phyloP scores from a whole-genome alignment of 1,139 yeast species.

The Candida pseudocylindracea region DNA sequence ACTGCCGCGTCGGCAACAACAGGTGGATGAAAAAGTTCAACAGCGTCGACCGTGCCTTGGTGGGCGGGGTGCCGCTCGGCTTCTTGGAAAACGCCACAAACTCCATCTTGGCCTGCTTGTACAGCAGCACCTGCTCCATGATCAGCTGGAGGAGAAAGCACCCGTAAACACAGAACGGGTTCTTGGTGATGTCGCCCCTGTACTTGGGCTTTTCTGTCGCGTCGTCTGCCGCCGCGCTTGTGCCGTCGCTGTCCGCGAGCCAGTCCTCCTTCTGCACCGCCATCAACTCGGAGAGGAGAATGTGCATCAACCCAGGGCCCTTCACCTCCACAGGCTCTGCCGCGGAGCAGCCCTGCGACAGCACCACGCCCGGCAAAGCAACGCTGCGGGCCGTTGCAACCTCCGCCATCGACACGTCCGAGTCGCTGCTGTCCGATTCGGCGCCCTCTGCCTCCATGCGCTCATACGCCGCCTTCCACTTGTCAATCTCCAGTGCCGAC shows the following conservation, averaged over 20 bases:
- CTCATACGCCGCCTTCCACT: too few relatives aligned
- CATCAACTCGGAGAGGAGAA: conserved; percentile 43
- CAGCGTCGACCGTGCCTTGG: conserved; percentile 50
- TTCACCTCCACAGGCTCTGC: conserved; percentile 5
- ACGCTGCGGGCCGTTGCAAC: too few relatives aligned
- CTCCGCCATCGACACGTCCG: too few relatives aligned
- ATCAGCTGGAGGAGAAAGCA: conserved; percentile 46
- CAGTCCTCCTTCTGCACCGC: conserved; percentile 27
- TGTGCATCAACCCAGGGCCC: conserved; percentile 38
- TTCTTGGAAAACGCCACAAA: conserved; percentile 59
- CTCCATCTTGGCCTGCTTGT: conserved; percentile 63
- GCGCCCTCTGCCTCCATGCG: too few relatives aligned
- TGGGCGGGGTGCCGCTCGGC: conserved; percentile 9
- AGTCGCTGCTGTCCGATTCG: too few relatives aligned
- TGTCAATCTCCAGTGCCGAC: too few relatives aligned
- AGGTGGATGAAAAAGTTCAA: conserved; percentile 61
- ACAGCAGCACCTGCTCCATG: conserved; percentile 56
- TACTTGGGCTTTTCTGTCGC: conserved; percentile 4
- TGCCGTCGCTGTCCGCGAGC: conserved; percentile 12
- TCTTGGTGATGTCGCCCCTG: conserved; percentile 7
- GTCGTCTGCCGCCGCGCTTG: background rate
- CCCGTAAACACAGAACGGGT: conserved; percentile 34
- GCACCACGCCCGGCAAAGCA: too few relatives aligned
- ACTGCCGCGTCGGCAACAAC: conserved; percentile 32
- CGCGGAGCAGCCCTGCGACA: background rate